phyloP scores from a whole-genome alignment of 2,329 filamentous ascomycete species.

The Paraconiothyrium sp. region DNA sequence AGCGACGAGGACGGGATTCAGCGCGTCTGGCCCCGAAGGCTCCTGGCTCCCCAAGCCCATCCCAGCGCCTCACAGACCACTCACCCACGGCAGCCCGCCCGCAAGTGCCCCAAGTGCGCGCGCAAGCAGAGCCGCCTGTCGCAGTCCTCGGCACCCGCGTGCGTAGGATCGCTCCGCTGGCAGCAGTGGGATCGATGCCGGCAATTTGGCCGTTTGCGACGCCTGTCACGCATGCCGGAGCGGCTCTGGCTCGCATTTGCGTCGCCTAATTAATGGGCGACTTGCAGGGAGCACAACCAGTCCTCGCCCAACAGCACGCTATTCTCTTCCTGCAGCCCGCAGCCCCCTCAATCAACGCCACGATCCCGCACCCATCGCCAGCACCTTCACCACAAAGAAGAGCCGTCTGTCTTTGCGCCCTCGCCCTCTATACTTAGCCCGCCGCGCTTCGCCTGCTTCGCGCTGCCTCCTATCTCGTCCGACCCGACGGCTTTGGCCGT shows the following conservation, averaged over 20 bases:
- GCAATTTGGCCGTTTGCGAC: not conserved
- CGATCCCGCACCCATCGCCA: slow-evolving; percentile 18
- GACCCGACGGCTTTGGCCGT: slow-evolving; percentile 1
- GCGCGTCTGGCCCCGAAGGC: not conserved
- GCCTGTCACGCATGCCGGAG: not conserved
- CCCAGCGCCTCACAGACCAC: not conserved
- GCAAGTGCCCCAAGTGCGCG: not conserved
- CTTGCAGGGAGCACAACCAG: slow-evolving; percentile 3
- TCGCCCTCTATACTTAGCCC: not conserved
- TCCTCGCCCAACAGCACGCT: slow-evolving; percentile 11
- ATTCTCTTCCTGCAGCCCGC: slow-evolving; percentile 10
- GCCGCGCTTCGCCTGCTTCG: slow-evolving; percentile 1
- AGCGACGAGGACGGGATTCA: too few relatives aligned
- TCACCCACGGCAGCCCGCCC: not conserved
- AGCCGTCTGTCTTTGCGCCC: not conserved
- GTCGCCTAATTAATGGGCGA: slow-evolving; percentile 20
- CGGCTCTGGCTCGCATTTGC: not conserved
- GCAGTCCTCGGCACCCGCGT: not conserved
- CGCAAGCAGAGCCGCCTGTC: not conserved
- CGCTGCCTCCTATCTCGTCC: slow-evolving; percentile 6
- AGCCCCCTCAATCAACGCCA: slow-evolving; percentile 24
- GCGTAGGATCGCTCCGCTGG: not conserved
- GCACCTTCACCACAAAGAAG: slow-evolving; percentile 13
- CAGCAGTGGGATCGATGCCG: not conserved
- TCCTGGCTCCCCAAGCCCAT: not conserved